Evolutionary conservation across 176 grass and related monocot genomes (phyloP), one percentile per base, ranked within the genome.

Genomic region (Eremochloa ophiuroides): DNA sequence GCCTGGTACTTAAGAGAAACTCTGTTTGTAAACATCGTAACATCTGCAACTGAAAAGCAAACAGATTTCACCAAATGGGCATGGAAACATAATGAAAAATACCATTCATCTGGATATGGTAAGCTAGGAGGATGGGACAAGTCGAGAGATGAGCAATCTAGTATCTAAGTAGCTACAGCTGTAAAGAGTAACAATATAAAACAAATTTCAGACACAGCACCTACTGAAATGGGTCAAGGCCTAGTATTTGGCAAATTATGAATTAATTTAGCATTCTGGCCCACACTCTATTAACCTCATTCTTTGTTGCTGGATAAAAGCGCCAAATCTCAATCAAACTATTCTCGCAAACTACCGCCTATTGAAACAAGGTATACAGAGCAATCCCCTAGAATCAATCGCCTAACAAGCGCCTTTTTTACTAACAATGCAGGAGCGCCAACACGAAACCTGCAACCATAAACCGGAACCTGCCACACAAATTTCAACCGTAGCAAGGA

Each of bases 11-110:
- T 88, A 55, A 67, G 76, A 77, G 76, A 79, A 47, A 99, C 87
- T 84, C 40, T 89, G 82, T 95, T 95, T 35, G 76, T 81, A 40
- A 99, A 91, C 82, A 43, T n/a, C 16, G 25, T 9, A 77, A 61
- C 63, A 83, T 53, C 93, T 88, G 85, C 79, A 85, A 38, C 38
- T 89, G 76, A 76, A 55, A 84, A 86, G 39, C 0, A 77, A 35
- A 69, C 78, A 80, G 30, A 38, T 30, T 48, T 82, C 66, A 77
- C 42, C 33, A 37, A 48, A 69, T 35, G 22, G 39, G 8, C 29
- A 38, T 39, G 63, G 59, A 62, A 41, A 56, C 16, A 22, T 18
- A 37, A 68, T 68, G 63, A 48, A 80, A 51, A 85, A 30, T 39
- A 58, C 2, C 29, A 18, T 6, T 42, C 27, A 0, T 23, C 41